phyloP scores from a whole-genome alignment of 225 moss, liverwort and hornwort species.

The Ulota crispa region DNA sequence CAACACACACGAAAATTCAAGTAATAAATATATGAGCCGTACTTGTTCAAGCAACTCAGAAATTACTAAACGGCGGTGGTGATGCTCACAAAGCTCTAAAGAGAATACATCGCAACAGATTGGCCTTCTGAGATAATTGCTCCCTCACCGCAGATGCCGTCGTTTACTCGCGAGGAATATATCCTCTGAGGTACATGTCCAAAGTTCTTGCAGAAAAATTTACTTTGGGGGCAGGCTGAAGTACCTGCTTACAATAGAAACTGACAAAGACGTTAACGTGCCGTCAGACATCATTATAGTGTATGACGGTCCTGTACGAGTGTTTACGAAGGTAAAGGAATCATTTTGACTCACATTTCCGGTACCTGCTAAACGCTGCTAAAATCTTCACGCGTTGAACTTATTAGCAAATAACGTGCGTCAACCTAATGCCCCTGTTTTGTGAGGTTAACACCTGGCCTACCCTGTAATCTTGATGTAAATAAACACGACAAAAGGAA shows the following conservation, averaged over 20 bases:
- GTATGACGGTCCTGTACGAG: background rate
- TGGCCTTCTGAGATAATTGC: slow-evolving; percentile 14
- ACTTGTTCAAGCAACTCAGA: background rate
- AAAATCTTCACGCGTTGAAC: slow-evolving; percentile 15
- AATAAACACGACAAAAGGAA: slow-evolving; percentile 16
- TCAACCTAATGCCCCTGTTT: background rate
- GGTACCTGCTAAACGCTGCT: background rate
- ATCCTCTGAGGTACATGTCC: slow-evolving; percentile 62
- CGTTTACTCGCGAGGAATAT: slow-evolving; percentile 92
- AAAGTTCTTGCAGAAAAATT: slow-evolving; percentile 82
- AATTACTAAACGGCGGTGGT: background rate
- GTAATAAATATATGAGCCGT: background rate
- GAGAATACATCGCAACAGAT: background rate
- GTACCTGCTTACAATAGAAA: slow-evolving; percentile 69
- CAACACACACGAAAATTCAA: slow-evolving; percentile 1
- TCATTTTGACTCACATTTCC: background rate
- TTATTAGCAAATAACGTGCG: slow-evolving; percentile 3
- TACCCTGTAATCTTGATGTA: background rate
- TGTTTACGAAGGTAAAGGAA: slow-evolving; percentile 5
- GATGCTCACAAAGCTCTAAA: slow-evolving; percentile 5
- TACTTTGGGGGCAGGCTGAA: slow-evolving; percentile 80
- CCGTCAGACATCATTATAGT: slow-evolving; percentile 17
- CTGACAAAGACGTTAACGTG: slow-evolving; percentile 28
- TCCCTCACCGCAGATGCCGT: slow-evolving; percentile 97
- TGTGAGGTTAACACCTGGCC: background rate